Conservation (phyloP, 2,329 filamentous ascomycete species). For the Parafenestella ontariensis region DNA sequence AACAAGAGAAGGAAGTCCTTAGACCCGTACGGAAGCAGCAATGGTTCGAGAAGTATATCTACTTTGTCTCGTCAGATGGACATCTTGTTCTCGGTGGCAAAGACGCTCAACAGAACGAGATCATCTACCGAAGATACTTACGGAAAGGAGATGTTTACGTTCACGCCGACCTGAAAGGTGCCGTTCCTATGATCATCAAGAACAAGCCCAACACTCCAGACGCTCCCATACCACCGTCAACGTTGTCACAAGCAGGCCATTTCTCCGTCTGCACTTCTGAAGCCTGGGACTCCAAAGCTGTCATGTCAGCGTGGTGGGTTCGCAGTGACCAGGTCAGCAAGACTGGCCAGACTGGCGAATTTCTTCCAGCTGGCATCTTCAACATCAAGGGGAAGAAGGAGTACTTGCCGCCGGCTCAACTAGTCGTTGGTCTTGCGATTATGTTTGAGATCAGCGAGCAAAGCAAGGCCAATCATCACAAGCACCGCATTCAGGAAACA, state of each 20-base stretch:
- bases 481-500: conserved; percentile 68
- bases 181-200: conserved; percentile 86
- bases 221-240: conserved; percentile 89
- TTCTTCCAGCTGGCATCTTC: conserved; percentile 79
- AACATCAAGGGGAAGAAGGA: conserved; percentile 87
- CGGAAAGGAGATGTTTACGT: conserved; percentile 91
- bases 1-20: conserved; percentile 88
- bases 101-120: conserved; percentile 88
- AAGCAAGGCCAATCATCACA: conserved; percentile 80
- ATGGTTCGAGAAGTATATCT: conserved; percentile 98
- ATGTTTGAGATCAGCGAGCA: conserved; percentile 90
- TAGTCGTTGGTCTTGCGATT: conserved; percentile 86
- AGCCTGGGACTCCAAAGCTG: conserved; percentile 95
- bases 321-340: conserved; percentile 90
- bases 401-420: conserved; percentile 83
- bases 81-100: conserved; percentile 90
- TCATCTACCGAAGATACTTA: conserved; percentile 85
- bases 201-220: conserved; percentile 80
- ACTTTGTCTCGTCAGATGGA: conserved; percentile 94
- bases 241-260: conserved; percentile 86
- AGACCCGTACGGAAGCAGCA: conserved; percentile 81
- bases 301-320: conserved; percentile 97
- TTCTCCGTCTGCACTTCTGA: conserved; percentile 83
- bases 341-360: conserved; percentile 79
- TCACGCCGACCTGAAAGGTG: conserved; percentile 86